A percentile compares a stretch with the other conserved stretches of the same genome.
Conservation (phyloP, 2,329 filamentous ascomycete species). For the Xylariaceae sp. region DNA sequence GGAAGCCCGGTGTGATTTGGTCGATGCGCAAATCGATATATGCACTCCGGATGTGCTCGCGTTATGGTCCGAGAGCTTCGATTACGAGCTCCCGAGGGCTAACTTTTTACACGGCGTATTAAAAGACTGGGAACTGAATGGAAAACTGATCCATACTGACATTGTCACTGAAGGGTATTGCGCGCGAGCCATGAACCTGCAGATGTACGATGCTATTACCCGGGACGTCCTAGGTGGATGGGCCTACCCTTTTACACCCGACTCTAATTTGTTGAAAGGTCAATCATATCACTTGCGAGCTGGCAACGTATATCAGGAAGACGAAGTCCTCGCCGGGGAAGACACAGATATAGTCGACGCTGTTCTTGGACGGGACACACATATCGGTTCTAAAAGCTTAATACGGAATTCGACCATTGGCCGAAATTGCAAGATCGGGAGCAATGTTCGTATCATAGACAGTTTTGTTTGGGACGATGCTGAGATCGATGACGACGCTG, state of each 20-base stretch:
- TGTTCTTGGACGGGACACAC: constrained; percentile 72
- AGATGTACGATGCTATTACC: constrained; percentile 84
- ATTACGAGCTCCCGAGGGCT: constrained; percentile 84
- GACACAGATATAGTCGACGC: constrained; percentile 68
- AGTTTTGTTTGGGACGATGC: constrained; percentile 87
- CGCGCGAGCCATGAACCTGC: constrained; percentile 77
- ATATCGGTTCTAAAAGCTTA: constrained; percentile 65
- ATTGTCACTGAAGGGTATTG: constrained; percentile 80
- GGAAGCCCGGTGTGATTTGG: constrained; percentile 79
- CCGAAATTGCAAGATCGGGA: constrained; percentile 78
- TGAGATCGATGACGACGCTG: constrained; percentile 68
- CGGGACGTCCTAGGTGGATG: constrained; percentile 82
- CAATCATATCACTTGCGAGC: constrained; percentile 71
- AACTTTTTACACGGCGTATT: constrained; percentile 89
- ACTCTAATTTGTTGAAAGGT: constrained; percentile 75
- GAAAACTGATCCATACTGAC: constrained; percentile 92
- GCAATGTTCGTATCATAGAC: constrained; percentile 72
- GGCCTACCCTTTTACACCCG: constrained; percentile 84
- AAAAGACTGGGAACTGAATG: constrained; percentile 95
- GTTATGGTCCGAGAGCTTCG: constrained; percentile 95
- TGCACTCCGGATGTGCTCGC: constrained; percentile 94
- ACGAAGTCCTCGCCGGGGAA: constrained; percentile 67
- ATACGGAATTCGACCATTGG: constrained; percentile 79
- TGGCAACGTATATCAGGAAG: constrained; percentile 72
- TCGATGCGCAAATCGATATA: constrained; percentile 94